These are phyloP conservation scores for Actinomucor elegans DNA, from an alignment of 371 early-diverging fungal genomes.

Conservation along the genomic window DNA sequence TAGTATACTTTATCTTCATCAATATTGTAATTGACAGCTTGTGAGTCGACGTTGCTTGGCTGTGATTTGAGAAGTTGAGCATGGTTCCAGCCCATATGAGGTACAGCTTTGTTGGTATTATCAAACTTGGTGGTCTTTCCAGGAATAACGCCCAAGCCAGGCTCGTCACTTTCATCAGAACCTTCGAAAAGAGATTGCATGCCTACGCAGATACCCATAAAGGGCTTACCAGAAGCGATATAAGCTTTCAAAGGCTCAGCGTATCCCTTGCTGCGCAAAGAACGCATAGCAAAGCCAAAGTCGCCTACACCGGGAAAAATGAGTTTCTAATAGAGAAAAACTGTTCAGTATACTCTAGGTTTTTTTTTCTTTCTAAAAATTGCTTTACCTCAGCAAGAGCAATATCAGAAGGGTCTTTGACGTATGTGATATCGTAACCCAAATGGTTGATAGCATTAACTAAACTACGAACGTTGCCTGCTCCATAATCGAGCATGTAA, in stretches of 20 bases:
- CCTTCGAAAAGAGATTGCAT: conserved; percentile 95
- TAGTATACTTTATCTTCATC: conserved; percentile 72
- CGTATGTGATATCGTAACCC: conserved; percentile 81
- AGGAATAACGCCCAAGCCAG: conserved; percentile 86
- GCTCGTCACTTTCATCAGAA: conserved; percentile 82
- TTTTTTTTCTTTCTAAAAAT: neutral
- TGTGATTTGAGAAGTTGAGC: conserved; percentile 49
- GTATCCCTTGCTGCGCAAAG: conserved; percentile 74
- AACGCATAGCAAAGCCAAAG: conserved; percentile 89
- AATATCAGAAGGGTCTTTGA: conserved; percentile 79
- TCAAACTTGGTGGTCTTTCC: conserved; percentile 74
- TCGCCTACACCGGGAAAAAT: conserved; percentile 98
- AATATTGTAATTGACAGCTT: conserved; percentile 40
- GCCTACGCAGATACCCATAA: conserved; percentile 98
- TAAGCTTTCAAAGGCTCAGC: conserved; percentile 81
- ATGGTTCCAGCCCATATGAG: conserved; percentile 98
- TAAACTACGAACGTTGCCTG: conserved; percentile 96
- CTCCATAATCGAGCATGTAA: conserved; percentile 96
- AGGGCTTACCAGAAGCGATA: conserved; percentile 82
- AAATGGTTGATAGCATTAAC: conserved; percentile 90
- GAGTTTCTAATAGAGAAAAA: conserved; percentile 68
- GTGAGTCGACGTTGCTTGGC: conserved; percentile 18
- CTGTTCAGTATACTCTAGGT: neutral
- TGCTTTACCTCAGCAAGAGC: conserved; percentile 86
- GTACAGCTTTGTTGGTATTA: conserved; percentile 76